Base-by-base conservation (phyloP, 83 land plant genomes). In the Thuja plicata region DNA sequence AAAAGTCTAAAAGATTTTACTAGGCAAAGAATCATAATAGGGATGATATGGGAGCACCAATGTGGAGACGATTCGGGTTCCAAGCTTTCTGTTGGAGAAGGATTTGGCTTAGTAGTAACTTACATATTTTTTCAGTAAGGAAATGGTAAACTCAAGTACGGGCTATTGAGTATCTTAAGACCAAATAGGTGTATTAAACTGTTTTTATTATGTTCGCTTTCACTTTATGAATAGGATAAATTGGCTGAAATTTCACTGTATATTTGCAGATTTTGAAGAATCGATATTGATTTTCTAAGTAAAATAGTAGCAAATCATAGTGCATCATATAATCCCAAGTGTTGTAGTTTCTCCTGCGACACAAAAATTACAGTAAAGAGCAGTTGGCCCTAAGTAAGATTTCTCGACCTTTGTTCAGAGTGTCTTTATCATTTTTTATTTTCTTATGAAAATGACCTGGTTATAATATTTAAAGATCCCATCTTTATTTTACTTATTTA, bases 201-300 rank as follows among this genome's bases (percentile, higher is more conserved):
- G 0, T 17, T 66, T 79, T 12, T 38, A 40, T 40, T 40, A 45
- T 79, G 82, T 79, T 79, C 43, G 8, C 82, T 79, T 16, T 41
- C n/a, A 17, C 46, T 66, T 27, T 37, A 79, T 19, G 45, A 38
- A 79, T 79, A 79, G 46, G 40, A 1, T 17, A 21, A 79, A 19
- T 19, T 8, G 7, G 82, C 46, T 40, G 46, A 79, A 79, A 19
- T 41, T 66, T 66, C 73, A 27, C 2, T 27, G 10, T 41, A 19
- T 79, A 79, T 17, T 19, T 79, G 82, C n/a, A 79, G 43, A 66
- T 37, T 79, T 79, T 79, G 82, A 79, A 79, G 45, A 37, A 41
- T 16, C 1, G 27, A 9, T 79, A 6, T 17, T 21, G 40, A 37
- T 79, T 41, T 79, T 17, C 40, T 1, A 66, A 66, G 73, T 66